Base-by-base conservation (phyloP, 2,329 filamentous ascomycete species). In the Alternaria novae-zelandiae region DNA sequence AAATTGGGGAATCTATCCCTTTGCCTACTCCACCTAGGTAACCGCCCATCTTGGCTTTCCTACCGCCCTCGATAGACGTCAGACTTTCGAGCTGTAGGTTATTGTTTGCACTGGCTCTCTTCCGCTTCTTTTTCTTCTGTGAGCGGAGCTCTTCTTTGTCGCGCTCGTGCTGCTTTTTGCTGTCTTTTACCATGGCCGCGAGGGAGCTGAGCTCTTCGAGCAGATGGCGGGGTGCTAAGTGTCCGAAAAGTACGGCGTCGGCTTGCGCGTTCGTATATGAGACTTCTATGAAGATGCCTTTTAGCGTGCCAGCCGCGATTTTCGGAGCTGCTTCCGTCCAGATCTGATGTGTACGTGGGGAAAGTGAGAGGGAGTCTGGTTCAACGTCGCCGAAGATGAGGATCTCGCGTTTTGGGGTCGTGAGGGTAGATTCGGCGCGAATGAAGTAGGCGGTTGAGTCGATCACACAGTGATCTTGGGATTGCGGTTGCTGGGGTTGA, bases 381-480 rank as follows among this genome's bases (percentile, higher is more conserved):
- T 99, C 96, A 41, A 98, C 92, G 70, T 99, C 96, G 17, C 96
- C 96, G 76, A 97, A 98, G 53, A 99, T 92, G 63, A 99, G 87
- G 3, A 98, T 88, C 80, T 99, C 95, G 23, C 72, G 74, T 46
- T 77, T 75, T 1, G 77, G 74, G 0, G 77, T 76, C 1, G 73
- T 72, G 3, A 72, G 59, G 5, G 75, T 73, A 1, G 82, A 77
- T 32, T 90, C 84, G 63, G 96, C 91, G 41, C 93, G 91, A 68
- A 99, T 91, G 79, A 99, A 98, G 80, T 94, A 98, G 0, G 93
- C 95, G 17, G 94, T 96, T 67, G 93, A 97, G 77, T 97, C 93
- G 64, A 93, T 91, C 1, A 94, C 91, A 70, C 90, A 94, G 79
- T 78, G 74, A 28, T 77, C 73, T 49, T 58, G 47, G 10, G 49